Evolutionary conservation across 2,329 filamentous ascomycete genomes (phyloP).

Genomic region (Aureobasidium melanogenum): DNA sequence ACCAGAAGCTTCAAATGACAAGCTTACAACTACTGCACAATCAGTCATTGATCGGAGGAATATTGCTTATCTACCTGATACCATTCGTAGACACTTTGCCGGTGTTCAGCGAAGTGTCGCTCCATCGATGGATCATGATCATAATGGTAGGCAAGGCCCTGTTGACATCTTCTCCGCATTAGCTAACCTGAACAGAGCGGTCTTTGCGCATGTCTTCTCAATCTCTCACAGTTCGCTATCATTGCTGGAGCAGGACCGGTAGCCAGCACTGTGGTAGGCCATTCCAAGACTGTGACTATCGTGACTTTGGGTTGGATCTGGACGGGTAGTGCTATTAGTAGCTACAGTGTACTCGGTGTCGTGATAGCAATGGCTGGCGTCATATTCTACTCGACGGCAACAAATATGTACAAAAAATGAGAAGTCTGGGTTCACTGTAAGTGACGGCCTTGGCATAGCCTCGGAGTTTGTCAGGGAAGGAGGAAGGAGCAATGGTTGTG

Average conservation of each 20-base stretch:
- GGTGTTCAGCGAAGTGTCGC: conserved; percentile 43
- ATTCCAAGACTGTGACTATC: conserved; percentile 27
- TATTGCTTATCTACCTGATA: conserved; percentile 56
- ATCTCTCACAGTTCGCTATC: conserved; percentile 33
- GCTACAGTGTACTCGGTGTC: conserved; percentile 23
- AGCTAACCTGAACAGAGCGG: conserved; percentile 43
- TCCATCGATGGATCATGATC: conserved; percentile 37
- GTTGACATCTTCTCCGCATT: not conserved
- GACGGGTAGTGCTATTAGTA: conserved; percentile 19
- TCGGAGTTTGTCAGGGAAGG: too few species aligned
- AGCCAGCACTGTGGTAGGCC: conserved; percentile 27
- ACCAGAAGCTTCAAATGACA: conserved; percentile 55
- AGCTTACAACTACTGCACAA: conserved; percentile 63
- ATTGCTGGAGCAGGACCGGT: conserved; percentile 26
- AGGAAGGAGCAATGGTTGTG: not conserved
- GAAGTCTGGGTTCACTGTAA: not conserved
- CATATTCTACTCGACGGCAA: conserved; percentile 17
- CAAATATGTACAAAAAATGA: not conserved
- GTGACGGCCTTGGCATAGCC: too few species aligned
- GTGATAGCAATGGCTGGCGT: conserved; percentile 25
- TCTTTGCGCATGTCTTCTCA: conserved; percentile 55
- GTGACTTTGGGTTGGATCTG: conserved; percentile 24
- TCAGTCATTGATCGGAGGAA: conserved; percentile 54
- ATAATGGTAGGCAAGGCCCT: conserved; percentile 37
- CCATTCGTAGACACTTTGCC: conserved; percentile 58